Evolutionary conservation across 2,329 filamentous ascomycete species (phyloP).

Genomic region (Botrytis fragariae): DNA sequence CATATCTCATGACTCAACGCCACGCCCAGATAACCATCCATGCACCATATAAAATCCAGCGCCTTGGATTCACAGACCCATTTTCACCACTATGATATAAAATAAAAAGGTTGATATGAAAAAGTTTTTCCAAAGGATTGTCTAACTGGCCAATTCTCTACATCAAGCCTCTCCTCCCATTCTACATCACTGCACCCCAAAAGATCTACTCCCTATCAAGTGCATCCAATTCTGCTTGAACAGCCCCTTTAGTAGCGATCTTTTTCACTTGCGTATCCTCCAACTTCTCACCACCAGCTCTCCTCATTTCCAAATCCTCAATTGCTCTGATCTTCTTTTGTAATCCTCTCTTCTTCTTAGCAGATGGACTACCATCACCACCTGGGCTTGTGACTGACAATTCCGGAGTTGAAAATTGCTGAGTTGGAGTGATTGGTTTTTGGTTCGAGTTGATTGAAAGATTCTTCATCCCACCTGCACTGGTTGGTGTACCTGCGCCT

Average conservation of each 20-base stretch:
- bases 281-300: slow-evolving; percentile 90
- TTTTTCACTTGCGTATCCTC: slow-evolving; percentile 99
- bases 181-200: background rate
- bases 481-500: slow-evolving; percentile 12
- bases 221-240: slow-evolving; percentile 77
- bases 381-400: slow-evolving; percentile 53
- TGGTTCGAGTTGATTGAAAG: slow-evolving; percentile 34
- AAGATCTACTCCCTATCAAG: slow-evolving; percentile 31
- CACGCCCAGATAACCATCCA: background rate
- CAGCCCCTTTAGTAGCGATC: slow-evolving; percentile 82
- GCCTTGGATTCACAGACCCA: background rate
- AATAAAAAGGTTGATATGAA: slow-evolving; percentile 8
- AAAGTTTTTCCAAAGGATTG: slow-evolving; percentile 7
- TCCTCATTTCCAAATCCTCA: slow-evolving; percentile 95
- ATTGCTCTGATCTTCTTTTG: slow-evolving; percentile 98
- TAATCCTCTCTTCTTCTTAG: slow-evolving; percentile 91
- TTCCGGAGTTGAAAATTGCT: slow-evolving; percentile 41
- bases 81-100: slow-evolving; percentile 11
- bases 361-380: slow-evolving; percentile 62
- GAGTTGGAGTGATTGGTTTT: slow-evolving; percentile 27
- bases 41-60: background rate
- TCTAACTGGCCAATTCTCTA: background rate
- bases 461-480: slow-evolving; percentile 36
- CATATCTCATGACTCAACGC: slow-evolving; percentile 1
- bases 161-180: background rate